Percentiles rank a stretch among this genome's conserved stretches.
Conservation (phyloP, 2,329 filamentous ascomycete genomes). For the Huntiella omanensis region DNA sequence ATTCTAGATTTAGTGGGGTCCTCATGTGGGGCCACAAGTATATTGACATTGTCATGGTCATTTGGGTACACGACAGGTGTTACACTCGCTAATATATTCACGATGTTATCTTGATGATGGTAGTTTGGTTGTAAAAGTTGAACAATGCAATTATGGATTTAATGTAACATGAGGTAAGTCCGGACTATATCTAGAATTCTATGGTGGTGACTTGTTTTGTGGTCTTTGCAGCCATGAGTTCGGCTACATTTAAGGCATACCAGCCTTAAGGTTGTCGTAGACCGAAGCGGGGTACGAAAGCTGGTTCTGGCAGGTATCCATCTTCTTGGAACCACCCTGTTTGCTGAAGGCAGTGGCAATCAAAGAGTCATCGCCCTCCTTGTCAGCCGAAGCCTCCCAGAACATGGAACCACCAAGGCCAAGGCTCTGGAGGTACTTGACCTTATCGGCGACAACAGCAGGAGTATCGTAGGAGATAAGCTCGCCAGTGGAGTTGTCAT, state of each 20-base stretch:
- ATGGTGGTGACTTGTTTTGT: no score
- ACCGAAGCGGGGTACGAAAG: conserved; percentile 33
- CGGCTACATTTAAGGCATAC: conserved; percentile 13
- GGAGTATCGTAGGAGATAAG: conserved; percentile 58
- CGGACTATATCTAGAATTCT: no score
- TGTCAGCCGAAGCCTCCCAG: conserved; percentile 64
- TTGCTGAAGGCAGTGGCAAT: conserved; percentile 28
- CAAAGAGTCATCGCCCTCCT: conserved; percentile 37
- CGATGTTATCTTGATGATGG: no score
- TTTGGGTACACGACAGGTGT: no score
- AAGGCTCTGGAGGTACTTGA: conserved; percentile 40
- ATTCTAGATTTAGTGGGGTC: no score
- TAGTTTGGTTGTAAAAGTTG: no score
- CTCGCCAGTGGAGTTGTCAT: conserved; percentile 37
- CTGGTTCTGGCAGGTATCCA: conserved; percentile 30
- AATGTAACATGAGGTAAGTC: no score
- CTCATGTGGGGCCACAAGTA: no score
- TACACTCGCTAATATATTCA: no score
- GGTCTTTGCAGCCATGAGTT: no score
- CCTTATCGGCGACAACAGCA: conserved; percentile 40
- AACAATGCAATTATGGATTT: no score
- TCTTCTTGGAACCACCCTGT: conserved; percentile 22
- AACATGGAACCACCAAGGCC: conserved; percentile 65
- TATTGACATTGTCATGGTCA: no score
- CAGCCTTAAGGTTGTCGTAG: conserved; percentile 33